A percentile compares a stretch with the other conserved stretches of the same genome.
phyloP scores from a whole-genome alignment of 768 basidiomycete species.

The Leccinellum rugosiceps region DNA sequence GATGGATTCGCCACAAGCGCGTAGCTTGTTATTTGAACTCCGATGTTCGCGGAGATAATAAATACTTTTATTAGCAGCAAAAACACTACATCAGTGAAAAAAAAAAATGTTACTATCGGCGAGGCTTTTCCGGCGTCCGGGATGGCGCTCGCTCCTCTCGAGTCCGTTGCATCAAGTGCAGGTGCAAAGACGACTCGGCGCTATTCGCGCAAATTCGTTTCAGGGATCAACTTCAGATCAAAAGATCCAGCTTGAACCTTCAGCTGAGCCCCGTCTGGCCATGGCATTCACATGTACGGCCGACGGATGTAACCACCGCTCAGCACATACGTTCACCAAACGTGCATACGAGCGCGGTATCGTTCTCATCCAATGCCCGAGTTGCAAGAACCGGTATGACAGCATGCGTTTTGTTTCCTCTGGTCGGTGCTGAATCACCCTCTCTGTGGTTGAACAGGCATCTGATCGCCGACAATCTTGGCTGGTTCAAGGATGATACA shows the following conservation, averaged over 20 bases:
- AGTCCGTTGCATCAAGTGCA: slow-evolving; percentile 28
- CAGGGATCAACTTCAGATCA: slow-evolving; percentile 4
- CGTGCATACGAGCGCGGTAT: slow-evolving; percentile 84
- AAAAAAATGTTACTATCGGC: background rate
- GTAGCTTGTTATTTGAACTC: slow-evolving; percentile 21
- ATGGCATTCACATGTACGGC: slow-evolving; percentile 89
- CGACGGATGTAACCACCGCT: slow-evolving; percentile 66
- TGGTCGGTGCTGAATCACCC: background rate
- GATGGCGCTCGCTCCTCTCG: slow-evolving; percentile 41
- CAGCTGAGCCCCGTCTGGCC: slow-evolving; percentile 58
- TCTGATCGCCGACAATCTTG: slow-evolving; percentile 85
- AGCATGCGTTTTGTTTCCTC: background rate
- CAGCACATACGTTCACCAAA: slow-evolving; percentile 84
- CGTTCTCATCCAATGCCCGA: slow-evolving; percentile 88
- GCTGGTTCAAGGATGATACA: slow-evolving; percentile 88
- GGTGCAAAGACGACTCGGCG: slow-evolving; percentile 35
- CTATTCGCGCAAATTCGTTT: slow-evolving; percentile 17
- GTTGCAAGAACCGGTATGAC: slow-evolving; percentile 80
- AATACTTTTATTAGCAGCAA: background rate
- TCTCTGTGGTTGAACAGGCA: slow-evolving; percentile 43
- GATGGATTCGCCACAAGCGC: slow-evolving; percentile 28
- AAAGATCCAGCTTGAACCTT: slow-evolving; percentile 31
- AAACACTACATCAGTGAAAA: background rate
- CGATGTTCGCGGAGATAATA: slow-evolving; percentile 18
- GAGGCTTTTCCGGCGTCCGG: slow-evolving; percentile 35